Percentiles rank a stretch among this genome's conserved stretches.
These are phyloP conservation scores for Pleodorina starrii DNA, from an alignment of 139 green algal species.

Conservation along the genomic window DNA sequence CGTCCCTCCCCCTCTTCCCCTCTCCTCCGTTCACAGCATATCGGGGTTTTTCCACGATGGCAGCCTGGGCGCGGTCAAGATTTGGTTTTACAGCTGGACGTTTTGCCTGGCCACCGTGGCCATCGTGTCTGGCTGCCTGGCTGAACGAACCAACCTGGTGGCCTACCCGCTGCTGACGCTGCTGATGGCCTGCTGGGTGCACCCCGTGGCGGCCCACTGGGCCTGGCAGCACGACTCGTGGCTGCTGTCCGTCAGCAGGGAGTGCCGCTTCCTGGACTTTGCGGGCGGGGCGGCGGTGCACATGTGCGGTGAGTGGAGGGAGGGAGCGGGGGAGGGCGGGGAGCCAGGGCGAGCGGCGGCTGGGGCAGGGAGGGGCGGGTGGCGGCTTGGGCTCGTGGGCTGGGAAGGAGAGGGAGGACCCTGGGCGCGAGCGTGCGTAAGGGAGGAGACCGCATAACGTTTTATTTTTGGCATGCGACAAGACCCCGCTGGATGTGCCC, in stretches of 20 bases:
- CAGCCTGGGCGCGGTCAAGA: conserved; percentile 22
- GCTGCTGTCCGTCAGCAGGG: conserved; percentile 15
- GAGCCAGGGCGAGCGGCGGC: neutral
- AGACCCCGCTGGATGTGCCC: no score
- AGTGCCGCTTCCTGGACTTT: conserved; percentile 68
- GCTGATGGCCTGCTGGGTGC: conserved; percentile 48
- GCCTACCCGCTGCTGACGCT: conserved; percentile 47
- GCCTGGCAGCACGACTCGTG: conserved; percentile 50
- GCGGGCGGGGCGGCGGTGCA: conserved; percentile 65
- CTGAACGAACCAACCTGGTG: conserved; percentile 58
- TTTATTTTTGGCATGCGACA: no score
- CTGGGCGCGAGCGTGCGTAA: neutral
- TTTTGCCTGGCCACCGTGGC: conserved; percentile 61
- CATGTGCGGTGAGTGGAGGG: conserved; percentile 43
- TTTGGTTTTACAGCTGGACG: conserved; percentile 70
- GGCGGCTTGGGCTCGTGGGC: no score
- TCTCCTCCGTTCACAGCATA: conserved; percentile 10
- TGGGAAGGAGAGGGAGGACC: neutral
- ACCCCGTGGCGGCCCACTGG: conserved; percentile 63
- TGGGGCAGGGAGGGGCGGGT: neutral
- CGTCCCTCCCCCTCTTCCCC: neutral
- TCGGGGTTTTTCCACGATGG: conserved; percentile 60
- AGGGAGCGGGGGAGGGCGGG: neutral
- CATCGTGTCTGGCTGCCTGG: conserved; percentile 67
- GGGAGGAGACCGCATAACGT: no score